Percentiles rank a stretch among this genome's conserved stretches.
phyloP scores from a whole-genome alignment of 73 alveolate species.

The Tetrahymena borealis region DNA sequence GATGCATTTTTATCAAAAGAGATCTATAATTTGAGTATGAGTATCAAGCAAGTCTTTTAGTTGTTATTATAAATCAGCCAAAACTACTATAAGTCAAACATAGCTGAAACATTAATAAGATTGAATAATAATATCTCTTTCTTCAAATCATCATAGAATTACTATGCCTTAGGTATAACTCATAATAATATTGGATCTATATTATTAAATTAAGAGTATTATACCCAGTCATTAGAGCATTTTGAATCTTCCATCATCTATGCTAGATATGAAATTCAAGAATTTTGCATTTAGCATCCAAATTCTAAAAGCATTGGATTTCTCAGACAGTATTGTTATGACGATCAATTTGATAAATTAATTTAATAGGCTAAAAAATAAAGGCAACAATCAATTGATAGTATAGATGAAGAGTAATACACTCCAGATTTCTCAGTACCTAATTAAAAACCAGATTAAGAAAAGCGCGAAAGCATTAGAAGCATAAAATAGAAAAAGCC shows the following conservation, averaged over 20 bases:
- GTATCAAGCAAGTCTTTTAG: neutral
- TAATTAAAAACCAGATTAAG: too few species aligned
- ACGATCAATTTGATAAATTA: too few species aligned
- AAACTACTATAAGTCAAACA: neutral
- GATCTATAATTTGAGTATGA: neutral
- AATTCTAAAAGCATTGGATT: neutral
- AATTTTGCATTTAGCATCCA: neutral
- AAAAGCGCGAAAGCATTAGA: too few species aligned
- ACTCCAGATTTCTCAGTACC: too few species aligned
- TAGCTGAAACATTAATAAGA: neutral
- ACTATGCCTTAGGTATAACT: neutral
- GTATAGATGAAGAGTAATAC: too few species aligned
- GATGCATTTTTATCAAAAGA: neutral
- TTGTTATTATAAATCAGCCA: neutral
- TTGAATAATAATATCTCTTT: neutral
- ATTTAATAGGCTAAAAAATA: too few species aligned
- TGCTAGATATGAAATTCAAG: neutral
- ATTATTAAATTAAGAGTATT: neutral
- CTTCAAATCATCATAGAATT: neutral
- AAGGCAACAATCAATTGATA: too few species aligned
- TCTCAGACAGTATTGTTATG: neutral
- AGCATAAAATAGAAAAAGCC: too few species aligned
- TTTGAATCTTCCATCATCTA: neutral
- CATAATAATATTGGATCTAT: neutral
- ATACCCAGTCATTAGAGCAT: neutral